Percentiles rank a stretch among this genome's conserved stretches.
phyloP scores from a whole-genome alignment of 2,329 filamentous ascomycete genomes.

The Trichophyton schoenleinii region DNA sequence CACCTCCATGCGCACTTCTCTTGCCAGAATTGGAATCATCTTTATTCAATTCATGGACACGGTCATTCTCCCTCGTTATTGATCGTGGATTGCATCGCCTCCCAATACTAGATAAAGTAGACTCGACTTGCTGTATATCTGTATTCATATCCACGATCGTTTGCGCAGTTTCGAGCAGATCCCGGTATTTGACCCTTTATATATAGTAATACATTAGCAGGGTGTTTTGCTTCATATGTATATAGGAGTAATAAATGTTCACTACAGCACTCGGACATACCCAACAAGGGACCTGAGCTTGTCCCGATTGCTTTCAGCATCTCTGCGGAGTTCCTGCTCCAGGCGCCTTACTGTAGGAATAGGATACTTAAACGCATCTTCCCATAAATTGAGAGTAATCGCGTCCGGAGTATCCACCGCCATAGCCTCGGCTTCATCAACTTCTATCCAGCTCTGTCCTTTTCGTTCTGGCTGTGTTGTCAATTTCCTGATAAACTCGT shows the following conservation, averaged over 20 bases:
- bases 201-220: conserved; percentile 2
- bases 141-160: conserved; percentile 81
- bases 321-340: conserved; percentile 51
- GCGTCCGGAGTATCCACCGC: conserved; percentile 46
- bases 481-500: not conserved
- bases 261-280: conserved; percentile 28
- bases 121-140: conserved; percentile 63
- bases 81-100: conserved; percentile 61
- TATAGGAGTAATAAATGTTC: not conserved
- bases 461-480: not conserved
- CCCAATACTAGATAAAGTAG: conserved; percentile 58
- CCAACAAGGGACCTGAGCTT: conserved; percentile 55
- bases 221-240: conserved; percentile 7
- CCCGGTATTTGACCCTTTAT: conserved; percentile 60
- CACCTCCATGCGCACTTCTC: not conserved
- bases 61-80: conserved; percentile 52
- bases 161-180: conserved; percentile 82
- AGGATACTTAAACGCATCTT: conserved; percentile 55
- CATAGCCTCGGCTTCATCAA: conserved; percentile 25
- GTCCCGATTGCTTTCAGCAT: conserved; percentile 51
- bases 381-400: conserved; percentile 46
- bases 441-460: too few relatives aligned
- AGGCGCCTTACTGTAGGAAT: conserved; percentile 50
- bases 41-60: conserved; percentile 41
- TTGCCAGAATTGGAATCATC: conserved; percentile 24